These are phyloP conservation scores for Allantophomopsis cytisporea DNA, from an alignment of 2,329 filamentous ascomycete species.

Conservation along the genomic window DNA sequence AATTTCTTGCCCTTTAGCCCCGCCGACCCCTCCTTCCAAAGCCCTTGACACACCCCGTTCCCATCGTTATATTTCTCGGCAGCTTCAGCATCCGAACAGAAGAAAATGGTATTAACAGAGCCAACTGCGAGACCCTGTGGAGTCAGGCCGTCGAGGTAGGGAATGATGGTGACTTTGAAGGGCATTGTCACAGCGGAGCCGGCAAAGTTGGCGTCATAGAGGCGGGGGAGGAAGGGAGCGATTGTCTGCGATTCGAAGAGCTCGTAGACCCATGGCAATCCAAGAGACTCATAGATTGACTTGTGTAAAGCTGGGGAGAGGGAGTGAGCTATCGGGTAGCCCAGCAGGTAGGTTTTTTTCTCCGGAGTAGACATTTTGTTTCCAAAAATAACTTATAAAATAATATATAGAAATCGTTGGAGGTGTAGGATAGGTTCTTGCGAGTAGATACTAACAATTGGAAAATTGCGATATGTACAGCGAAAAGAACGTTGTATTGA, in stretches of 20 bases:
- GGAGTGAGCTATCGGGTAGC: slow-evolving; percentile 39
- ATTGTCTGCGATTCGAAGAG: slow-evolving; percentile 38
- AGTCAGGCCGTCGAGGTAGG: slow-evolving; percentile 59
- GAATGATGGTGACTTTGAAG: slow-evolving; percentile 65
- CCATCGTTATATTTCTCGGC: slow-evolving; percentile 1
- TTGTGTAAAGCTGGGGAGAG: slow-evolving; percentile 40
- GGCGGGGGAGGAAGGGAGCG: slow-evolving; percentile 32
- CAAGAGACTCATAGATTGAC: slow-evolving; percentile 35
- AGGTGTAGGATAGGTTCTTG: no score
- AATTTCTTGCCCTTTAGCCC: slow-evolving; percentile 19
- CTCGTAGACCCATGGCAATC: slow-evolving; percentile 34
- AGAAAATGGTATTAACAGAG: slow-evolving; percentile 69
- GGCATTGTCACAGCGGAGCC: slow-evolving; percentile 72
- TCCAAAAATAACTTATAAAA: neutral
- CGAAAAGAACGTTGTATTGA: no score
- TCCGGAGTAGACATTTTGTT: neutral
- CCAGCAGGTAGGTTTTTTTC: slow-evolving; percentile 32
- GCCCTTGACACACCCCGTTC: slow-evolving; percentile 10
- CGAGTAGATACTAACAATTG: no score
- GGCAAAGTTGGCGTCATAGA: slow-evolving; percentile 45
- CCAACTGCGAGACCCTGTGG: slow-evolving; percentile 60
- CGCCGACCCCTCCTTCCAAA: slow-evolving; percentile 25
- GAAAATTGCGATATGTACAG: no score
- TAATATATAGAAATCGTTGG: no score
- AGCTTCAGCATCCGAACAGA: slow-evolving; percentile 27